These are phyloP conservation scores for Agaricus sinodeliciosus DNA, from an alignment of 768 basidiomycete species.

Conservation along the genomic window DNA sequence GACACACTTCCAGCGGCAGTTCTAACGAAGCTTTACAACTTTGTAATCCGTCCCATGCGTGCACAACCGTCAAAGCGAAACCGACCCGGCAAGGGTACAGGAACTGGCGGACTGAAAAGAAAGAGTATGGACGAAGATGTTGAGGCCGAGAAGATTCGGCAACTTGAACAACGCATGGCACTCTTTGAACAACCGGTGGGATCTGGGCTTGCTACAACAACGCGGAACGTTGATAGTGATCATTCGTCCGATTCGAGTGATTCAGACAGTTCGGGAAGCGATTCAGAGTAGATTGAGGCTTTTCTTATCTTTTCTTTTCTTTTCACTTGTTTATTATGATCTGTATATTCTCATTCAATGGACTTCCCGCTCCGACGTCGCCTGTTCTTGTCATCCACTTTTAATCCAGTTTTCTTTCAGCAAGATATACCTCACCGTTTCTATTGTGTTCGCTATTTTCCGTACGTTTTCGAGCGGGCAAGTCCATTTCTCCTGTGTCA, in stretches of 20 bases:
- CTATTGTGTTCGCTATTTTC: conserved; percentile 8
- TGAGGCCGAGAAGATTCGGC: conserved; percentile 91
- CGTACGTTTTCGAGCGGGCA: background rate
- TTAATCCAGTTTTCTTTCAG: conserved; percentile 9
- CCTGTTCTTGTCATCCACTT: conserved; percentile 10
- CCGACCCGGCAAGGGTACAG: conserved; percentile 68
- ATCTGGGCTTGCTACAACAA: conserved; percentile 28
- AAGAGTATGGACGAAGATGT: conserved; percentile 97
- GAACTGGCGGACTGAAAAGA: conserved; percentile 85
- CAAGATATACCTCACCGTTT: conserved; percentile 14
- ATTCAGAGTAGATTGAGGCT: conserved; percentile 52
- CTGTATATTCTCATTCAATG: conserved; percentile 27
- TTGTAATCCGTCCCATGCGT: conserved; percentile 77
- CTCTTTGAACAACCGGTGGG: conserved; percentile 65
- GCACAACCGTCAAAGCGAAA: conserved; percentile 55
- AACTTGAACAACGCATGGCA: conserved; percentile 82
- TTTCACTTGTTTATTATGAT: conserved; percentile 14
- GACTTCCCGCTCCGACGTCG: background rate
- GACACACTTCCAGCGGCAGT: conserved; percentile 83
- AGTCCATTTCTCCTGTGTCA: background rate
- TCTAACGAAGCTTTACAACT: conserved; percentile 91
- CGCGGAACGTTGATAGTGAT: conserved; percentile 53
- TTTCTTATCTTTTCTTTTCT: conserved; percentile 14
- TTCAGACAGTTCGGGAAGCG: conserved; percentile 75
- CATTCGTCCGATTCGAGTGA: conserved; percentile 77